Evolutionary conservation across 1,284 basidiomycete species (phyloP).

Genomic region (Ganoderma multipileum): DNA sequence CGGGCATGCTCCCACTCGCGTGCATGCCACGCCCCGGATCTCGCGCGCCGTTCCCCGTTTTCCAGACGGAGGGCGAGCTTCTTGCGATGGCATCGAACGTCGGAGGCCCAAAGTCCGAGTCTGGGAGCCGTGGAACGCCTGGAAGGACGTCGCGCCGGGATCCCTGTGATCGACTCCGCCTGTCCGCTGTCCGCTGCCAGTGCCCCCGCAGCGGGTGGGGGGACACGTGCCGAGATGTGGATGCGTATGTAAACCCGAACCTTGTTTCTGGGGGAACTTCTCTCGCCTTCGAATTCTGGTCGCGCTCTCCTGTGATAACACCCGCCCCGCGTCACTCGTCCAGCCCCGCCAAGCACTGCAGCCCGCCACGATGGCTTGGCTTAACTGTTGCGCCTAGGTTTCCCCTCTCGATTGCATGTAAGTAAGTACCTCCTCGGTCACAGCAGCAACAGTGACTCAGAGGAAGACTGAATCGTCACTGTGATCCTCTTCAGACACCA

Average conservation of each 20-base stretch:
- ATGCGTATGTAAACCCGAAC: conserved; percentile 27
- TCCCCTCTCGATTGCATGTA: not conserved
- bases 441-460: not conserved
- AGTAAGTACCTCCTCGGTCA: not conserved
- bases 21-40: not conserved
- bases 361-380: not conserved
- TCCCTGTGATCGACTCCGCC: not conserved
- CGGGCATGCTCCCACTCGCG: not conserved
- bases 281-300: conserved; percentile 3
- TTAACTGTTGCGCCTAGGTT: not conserved
- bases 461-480: not conserved
- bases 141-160: conserved; percentile 1
- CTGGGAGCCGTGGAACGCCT: not conserved
- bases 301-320: not conserved
- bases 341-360: not conserved
- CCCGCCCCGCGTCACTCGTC: not conserved
- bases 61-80: not conserved
- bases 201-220: not conserved
- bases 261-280: conserved; percentile 16
- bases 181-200: not conserved
- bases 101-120: not conserved
- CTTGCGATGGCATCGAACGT: conserved; percentile 1
- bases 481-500: not conserved
- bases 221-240: conserved; percentile 19
- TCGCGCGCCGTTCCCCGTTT: not conserved